These are phyloP conservation scores for Stereocaulon alpinum DNA, from an alignment of 495 filamentous ascomycete species.

Conservation along the genomic window DNA sequence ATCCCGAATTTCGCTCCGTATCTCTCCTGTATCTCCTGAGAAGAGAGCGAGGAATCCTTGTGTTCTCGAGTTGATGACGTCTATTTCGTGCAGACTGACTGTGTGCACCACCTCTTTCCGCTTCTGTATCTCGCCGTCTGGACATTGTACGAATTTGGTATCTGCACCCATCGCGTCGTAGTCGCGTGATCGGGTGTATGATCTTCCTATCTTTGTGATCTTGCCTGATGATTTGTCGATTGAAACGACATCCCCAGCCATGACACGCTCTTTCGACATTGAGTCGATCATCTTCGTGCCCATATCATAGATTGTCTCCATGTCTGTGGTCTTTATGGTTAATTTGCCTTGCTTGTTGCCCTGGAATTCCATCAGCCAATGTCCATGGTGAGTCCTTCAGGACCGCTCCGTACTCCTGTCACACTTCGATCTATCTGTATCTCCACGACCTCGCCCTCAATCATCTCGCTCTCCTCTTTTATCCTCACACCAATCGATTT, in stretches of 20 bases:
- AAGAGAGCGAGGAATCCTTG: constrained; percentile 95
- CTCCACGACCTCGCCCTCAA: constrained; percentile 97
- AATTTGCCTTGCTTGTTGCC: constrained; percentile 95
- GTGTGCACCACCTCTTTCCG: constrained; percentile 96
- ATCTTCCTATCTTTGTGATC: constrained; percentile 91
- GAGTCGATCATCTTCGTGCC: constrained; percentile 98
- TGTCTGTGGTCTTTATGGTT: constrained; percentile 98
- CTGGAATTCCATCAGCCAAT: constrained; percentile 28
- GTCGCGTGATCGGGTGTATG: constrained; percentile 85
- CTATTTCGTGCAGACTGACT: constrained; percentile 94
- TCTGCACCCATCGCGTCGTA: constrained; percentile 99
- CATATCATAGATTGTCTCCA: constrained; percentile 99
- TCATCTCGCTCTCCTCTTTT: constrained; percentile 97
- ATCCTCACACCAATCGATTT: constrained; percentile 95
- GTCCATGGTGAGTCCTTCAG: background rate
- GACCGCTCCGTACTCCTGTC: constrained; percentile 53
- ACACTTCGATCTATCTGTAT: constrained; percentile 98
- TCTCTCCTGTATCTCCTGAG: constrained; percentile 96
- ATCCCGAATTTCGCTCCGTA: constrained; percentile 89
- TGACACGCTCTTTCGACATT: constrained; percentile 97
- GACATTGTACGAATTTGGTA: constrained; percentile 95
- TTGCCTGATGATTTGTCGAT: constrained; percentile 97
- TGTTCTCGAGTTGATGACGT: constrained; percentile 96
- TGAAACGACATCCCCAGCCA: constrained; percentile 94
- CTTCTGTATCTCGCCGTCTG: constrained; percentile 96